Evolutionary conservation across 306 rosid species (phyloP).

Genomic region (Castanea mollissima): DNA sequence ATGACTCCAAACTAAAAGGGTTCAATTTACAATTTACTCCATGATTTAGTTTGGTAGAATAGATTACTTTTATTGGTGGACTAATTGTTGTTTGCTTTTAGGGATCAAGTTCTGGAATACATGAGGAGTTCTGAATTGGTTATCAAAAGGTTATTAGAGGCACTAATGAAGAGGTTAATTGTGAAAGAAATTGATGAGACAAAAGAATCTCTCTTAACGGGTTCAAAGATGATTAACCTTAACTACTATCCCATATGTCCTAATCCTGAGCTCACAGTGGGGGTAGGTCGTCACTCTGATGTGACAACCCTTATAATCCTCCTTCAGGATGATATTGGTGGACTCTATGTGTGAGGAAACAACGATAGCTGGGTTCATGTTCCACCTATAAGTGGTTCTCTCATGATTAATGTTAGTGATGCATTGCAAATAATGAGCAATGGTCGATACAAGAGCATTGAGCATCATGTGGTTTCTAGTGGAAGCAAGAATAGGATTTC

Average conservation of each 20-base stretch:
- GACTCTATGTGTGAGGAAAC: constrained; percentile 37
- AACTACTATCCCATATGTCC: constrained; percentile 58
- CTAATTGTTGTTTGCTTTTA: not conserved
- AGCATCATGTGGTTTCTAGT: constrained; percentile 53
- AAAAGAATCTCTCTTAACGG: constrained; percentile 39
- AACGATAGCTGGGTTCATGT: constrained; percentile 41
- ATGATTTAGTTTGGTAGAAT: no score
- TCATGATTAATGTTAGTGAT: constrained; percentile 63
- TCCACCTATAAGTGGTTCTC: constrained; percentile 39
- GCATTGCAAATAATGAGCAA: constrained; percentile 65
- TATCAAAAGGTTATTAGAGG: constrained; percentile 31
- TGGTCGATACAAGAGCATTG: constrained; percentile 54
- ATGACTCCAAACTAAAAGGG: no score
- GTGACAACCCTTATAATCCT: constrained; percentile 57
- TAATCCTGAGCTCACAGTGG: constrained; percentile 43
- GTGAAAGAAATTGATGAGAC: constrained; percentile 34
- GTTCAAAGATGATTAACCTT: constrained; percentile 50
- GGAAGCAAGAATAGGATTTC: constrained; percentile 49
- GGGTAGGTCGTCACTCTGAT: constrained; percentile 61
- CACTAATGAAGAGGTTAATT: constrained; percentile 42
- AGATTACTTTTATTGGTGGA: not conserved
- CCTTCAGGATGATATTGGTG: constrained; percentile 57
- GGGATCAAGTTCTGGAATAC: constrained; percentile 51
- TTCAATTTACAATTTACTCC: no score
- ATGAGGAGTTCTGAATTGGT: constrained; percentile 38